These are phyloP conservation scores for Neoboletus subvelutipes DNA, from an alignment of 768 basidiomycete genomes.

Conservation along the genomic window DNA sequence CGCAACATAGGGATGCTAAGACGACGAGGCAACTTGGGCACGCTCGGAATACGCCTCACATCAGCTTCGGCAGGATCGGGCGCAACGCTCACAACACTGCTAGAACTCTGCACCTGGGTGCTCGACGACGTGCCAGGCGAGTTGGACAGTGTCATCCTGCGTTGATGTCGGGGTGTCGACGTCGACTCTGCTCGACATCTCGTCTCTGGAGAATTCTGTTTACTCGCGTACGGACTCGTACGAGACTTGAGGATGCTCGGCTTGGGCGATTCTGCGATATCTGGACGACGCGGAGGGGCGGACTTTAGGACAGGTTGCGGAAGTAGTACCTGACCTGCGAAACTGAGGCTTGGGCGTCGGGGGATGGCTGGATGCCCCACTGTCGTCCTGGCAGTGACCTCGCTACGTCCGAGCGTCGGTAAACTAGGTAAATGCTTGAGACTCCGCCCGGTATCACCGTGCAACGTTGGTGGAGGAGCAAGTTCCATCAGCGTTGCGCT, in stretches of 20 bases:
- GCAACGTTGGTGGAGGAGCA: conserved; percentile 18
- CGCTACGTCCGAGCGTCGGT: conserved; percentile 16
- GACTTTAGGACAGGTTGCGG: conserved; percentile 2
- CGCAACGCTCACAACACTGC: not conserved
- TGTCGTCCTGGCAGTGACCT: not conserved
- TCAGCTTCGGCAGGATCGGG: not conserved
- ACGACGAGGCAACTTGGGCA: conserved; percentile 27
- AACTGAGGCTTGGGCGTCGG: conserved; percentile 18
- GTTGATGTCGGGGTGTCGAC: conserved; percentile 9
- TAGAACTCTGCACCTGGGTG: not conserved
- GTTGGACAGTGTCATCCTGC: conserved; percentile 23
- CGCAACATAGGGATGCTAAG: conserved; percentile 31
- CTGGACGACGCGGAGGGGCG: conserved; percentile 1
- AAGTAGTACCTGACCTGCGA: not conserved
- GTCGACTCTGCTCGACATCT: not conserved
- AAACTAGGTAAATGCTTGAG: conserved; percentile 28
- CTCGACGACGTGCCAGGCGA: conserved; percentile 7
- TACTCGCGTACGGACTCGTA: not conserved
- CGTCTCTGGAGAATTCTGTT: conserved; percentile 4
- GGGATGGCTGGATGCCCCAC: not conserved
- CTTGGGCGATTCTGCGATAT: conserved; percentile 8
- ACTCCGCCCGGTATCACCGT: conserved; percentile 5
- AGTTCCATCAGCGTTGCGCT: conserved; percentile 14
- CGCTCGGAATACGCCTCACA: conserved; percentile 17
- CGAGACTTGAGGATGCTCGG: conserved; percentile 18